A percentile compares a stretch with the other conserved stretches of the same genome.
Conservation (phyloP, 129 eudicot genomes). For the Artemisia annua region DNA sequence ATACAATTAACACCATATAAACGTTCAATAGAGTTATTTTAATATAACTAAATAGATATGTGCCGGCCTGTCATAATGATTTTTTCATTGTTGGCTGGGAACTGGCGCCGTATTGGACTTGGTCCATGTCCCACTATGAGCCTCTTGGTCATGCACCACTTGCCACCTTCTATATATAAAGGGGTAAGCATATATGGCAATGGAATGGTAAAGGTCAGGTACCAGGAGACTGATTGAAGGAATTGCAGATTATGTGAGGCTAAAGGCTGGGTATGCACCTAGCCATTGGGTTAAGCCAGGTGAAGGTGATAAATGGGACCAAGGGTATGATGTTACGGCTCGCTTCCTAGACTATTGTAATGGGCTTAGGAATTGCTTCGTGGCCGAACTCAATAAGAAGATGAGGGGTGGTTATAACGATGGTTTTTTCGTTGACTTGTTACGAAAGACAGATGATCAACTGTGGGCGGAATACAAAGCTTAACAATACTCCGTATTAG, state of each 20-base stretch:
- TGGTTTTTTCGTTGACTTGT: slow-evolving; percentile 43
- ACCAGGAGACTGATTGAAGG: slow-evolving; percentile 47
- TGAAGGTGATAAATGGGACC: slow-evolving; percentile 59
- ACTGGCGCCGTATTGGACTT: not conserved
- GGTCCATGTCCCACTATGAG: not conserved
- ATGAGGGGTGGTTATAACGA: slow-evolving; percentile 59
- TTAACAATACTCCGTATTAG: too few relatives aligned
- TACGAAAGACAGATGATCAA: slow-evolving; percentile 62
- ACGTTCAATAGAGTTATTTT: too few relatives aligned
- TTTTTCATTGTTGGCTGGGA: not conserved
- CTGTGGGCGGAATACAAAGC: slow-evolving; percentile 43
- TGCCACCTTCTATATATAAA: not conserved
- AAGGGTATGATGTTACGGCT: slow-evolving; percentile 68
- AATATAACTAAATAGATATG: not conserved
- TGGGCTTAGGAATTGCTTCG: slow-evolving; percentile 58
- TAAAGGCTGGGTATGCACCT: slow-evolving; percentile 53
- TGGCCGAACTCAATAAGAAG: slow-evolving; percentile 60
- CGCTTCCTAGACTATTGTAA: slow-evolving; percentile 60
- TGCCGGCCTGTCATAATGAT: not conserved
- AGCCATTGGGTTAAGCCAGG: slow-evolving; percentile 61
- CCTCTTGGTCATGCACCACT: not conserved
- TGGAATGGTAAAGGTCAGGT: too few relatives aligned
- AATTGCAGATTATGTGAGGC: slow-evolving; percentile 68
- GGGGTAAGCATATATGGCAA: too few relatives aligned
- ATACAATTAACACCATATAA: too few relatives aligned